Evolutionary conservation across 2,329 filamentous ascomycete genomes (phyloP).

Genomic region (Aspergillus pseudotamarii): DNA sequence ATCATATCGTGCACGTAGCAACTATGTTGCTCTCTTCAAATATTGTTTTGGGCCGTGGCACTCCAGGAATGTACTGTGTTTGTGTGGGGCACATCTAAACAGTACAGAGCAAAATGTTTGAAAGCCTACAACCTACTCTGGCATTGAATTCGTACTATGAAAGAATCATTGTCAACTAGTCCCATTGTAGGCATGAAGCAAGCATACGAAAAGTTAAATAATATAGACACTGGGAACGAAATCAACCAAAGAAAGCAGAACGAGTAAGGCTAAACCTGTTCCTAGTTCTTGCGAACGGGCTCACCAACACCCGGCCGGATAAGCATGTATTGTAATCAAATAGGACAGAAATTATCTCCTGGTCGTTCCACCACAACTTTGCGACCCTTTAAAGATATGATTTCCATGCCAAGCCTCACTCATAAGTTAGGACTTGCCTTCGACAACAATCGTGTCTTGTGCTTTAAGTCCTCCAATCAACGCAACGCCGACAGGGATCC

Average conservation of each 20-base stretch:
- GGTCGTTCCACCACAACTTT: not conserved
- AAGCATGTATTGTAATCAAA: not conserved
- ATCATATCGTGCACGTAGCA: not conserved
- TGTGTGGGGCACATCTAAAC: too few species aligned
- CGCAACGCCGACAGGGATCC: conserved; percentile 60
- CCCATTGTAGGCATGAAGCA: not conserved
- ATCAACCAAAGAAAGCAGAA: not conserved
- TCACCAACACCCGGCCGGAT: not conserved
- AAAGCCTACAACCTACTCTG: too few species aligned
- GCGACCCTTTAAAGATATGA: not conserved
- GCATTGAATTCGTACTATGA: not conserved
- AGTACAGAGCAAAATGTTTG: too few species aligned
- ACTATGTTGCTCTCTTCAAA: too few species aligned
- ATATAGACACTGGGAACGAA: not conserved
- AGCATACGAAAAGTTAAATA: not conserved
- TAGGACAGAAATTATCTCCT: too few species aligned
- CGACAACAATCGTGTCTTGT: conserved; percentile 55
- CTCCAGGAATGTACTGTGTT: too few species aligned
- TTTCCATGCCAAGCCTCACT: not conserved
- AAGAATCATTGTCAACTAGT: not conserved
- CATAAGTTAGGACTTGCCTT: conserved; percentile 21
- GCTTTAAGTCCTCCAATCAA: conserved; percentile 63
- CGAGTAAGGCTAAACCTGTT: not conserved
- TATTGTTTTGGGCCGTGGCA: too few species aligned
- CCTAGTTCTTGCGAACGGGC: not conserved